Conservation (phyloP, 306 rosid genomes). For the Rubus parviflorus region DNA sequence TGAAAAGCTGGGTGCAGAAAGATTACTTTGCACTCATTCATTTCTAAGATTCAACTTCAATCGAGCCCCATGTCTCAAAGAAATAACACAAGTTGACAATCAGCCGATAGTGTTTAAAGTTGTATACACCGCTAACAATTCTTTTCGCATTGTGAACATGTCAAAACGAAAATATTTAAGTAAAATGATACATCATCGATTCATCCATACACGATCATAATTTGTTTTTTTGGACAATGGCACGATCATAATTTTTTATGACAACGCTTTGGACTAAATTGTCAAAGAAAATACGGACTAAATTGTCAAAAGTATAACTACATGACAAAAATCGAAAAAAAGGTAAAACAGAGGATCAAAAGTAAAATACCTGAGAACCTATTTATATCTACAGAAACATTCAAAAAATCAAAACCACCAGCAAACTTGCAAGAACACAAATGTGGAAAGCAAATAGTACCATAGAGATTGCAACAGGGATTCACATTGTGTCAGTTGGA, state of each 20-base stretch:
- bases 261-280: not conserved
- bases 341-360: not conserved
- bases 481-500: not conserved
- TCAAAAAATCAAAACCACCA: not conserved
- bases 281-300: not conserved
- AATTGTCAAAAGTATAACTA: not conserved
- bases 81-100: too few relatives aligned
- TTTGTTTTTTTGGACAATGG: too few relatives aligned
- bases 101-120: too few relatives aligned
- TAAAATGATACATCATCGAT: not conserved
- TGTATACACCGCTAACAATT: too few relatives aligned
- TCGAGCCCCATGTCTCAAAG: not conserved
- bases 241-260: too few relatives aligned
- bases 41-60: not conserved
- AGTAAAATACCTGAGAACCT: not conserved
- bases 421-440: not conserved
- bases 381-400: not conserved
- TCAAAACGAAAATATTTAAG: not conserved
- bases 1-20: not conserved
- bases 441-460: not conserved
- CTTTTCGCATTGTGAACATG: too few relatives aligned
- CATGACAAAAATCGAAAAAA: not conserved
- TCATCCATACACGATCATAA: too few relatives aligned
- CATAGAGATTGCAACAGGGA: not conserved
- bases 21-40: not conserved